Base-by-base conservation (phyloP, 192 early-diverging fungal genomes). In the Pilaira anomala region DNA sequence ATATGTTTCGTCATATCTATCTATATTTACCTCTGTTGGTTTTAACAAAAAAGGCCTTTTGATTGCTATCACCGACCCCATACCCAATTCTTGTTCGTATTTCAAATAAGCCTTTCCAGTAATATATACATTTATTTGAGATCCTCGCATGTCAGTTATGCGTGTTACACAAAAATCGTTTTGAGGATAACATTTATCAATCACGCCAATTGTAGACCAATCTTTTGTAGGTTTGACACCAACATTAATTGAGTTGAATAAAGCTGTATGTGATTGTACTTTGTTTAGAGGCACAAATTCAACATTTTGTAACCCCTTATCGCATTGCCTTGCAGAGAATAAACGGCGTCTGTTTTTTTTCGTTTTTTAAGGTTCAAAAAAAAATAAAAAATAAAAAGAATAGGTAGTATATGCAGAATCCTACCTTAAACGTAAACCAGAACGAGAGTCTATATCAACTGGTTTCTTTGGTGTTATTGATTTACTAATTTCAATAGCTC, bases 181-280 rank as follows among this genome's bases (percentile, higher is more conserved):
- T 8, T 26, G 12, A 36, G 24, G 14, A 12, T 28, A 7, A 5
- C 18, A 19, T 6, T 60, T 45, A 16, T 69, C 60, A 0, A 69
- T 49, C 3, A 69, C 28, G 4, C 60, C 67, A 18, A 46, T 55
- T 1, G 67, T 69, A 7, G 44, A 42, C 67, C 67, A 69, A n/a
- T 69, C 22, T 9, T 28, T 19, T 11, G 49, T 22, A 7, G 60
- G 60, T 39, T 56, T 46, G 1, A 40, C 16, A n/a, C 60, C 67
- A 25, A 69, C 51, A 21, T 46, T 26, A 21, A 61, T 69, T n/a
- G 67, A 62, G 14, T 45, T 28, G 13, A 46, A 61, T 25, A 36
- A 26, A 8, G 25, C 26, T 12, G 40, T 36, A n/a, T 63, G 60
- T 6, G 16, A 7, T n/a, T 51, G n/a, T 24, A 63, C 19, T 24